A percentile compares a stretch with the other conserved stretches of the same genome.
Evolutionary conservation across 2,329 filamentous ascomycete genomes (phyloP).

Genomic region (Aspergillus clavatus): DNA sequence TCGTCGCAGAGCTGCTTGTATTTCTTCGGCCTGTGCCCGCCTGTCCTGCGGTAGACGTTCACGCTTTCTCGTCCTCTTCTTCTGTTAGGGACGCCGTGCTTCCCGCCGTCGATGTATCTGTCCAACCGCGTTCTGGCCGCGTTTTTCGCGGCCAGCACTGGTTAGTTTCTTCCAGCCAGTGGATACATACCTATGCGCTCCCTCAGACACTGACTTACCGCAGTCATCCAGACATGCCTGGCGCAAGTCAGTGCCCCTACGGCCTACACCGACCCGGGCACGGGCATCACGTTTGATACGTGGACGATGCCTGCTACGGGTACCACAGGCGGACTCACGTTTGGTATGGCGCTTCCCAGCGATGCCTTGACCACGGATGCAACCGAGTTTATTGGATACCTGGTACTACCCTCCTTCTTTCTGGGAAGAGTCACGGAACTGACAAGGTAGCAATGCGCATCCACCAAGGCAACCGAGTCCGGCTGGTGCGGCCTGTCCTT

Average conservation of each 20-base stretch:
- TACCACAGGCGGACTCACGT: constrained; percentile 46
- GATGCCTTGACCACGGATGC: constrained; percentile 46
- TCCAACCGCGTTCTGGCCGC: constrained; percentile 4
- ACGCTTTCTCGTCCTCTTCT: no score
- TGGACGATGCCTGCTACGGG: constrained; percentile 42
- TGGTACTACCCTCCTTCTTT: constrained; percentile 40
- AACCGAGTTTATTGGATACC: constrained; percentile 56
- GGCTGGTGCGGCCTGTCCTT: constrained; percentile 59
- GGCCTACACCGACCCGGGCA: constrained; percentile 44
- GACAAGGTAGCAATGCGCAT: constrained; percentile 42
- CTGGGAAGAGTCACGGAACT: neutral
- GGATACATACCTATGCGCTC: neutral
- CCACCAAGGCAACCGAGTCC: constrained; percentile 42
- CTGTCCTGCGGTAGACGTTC: neutral
- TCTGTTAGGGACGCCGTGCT: neutral
- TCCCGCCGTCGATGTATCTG: constrained; percentile 1
- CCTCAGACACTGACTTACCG: neutral
- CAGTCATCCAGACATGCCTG: constrained; percentile 8
- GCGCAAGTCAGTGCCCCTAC: constrained; percentile 8
- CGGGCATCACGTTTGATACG: constrained; percentile 52
- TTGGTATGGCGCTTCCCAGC: constrained; percentile 52
- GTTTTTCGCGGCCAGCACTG: constrained; percentile 1
- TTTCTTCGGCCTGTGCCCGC: neutral
- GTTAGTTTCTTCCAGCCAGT: neutral
- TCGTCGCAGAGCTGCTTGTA: neutral